Base-by-base conservation (phyloP, 1,284 basidiomycete genomes). In the Somion occarium region DNA sequence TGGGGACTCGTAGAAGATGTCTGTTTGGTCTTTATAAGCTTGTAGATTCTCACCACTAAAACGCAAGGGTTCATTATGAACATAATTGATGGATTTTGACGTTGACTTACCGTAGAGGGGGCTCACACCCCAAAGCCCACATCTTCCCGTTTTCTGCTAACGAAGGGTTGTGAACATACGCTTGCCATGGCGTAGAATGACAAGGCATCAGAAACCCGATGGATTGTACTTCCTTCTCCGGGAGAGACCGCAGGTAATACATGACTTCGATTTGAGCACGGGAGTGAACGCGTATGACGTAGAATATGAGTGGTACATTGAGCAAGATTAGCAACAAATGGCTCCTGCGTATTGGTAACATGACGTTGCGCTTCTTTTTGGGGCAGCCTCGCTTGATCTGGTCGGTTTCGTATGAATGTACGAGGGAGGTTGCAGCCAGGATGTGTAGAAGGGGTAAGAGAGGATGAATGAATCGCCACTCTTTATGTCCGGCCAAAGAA, bases 401-500 rank as follows among this genome's bases (percentile, higher is more conserved):
- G 56, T 45, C 49, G 45, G 46, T 55, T 60, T 56, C 56, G 44
- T 52, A 52, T 26, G 30, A 26, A 51, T 57, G 46, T 52, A 85
- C 75, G 13, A 96, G 69, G 2, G 85, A 82, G 52, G 83, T 83
- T 0, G 92, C 74, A 23, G 90, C 88, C 51, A 97, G 78, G 22
- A 96, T 61, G 56, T 95, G 85, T 39, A 97, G 70, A n/a, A 92
- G 69, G 0, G 96, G 94, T 1, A 98, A 73, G 3, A 98, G 65
- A 0, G 95, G 94, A 59, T 98, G 96, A 2, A 99, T 72, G 69
- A 99, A 99, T 2, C 97, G 76, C 88, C 94, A 98, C 73, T 99
- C 97, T 60, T 98, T 99, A 70, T 97, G 93, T 1, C 87, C 83
- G 5, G 88, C 78, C 11, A 88, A 62, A 1, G 96, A 98, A 62